Conservation (phyloP, 805 yeast species). For the Wickerhamiella occidentalis region DNA sequence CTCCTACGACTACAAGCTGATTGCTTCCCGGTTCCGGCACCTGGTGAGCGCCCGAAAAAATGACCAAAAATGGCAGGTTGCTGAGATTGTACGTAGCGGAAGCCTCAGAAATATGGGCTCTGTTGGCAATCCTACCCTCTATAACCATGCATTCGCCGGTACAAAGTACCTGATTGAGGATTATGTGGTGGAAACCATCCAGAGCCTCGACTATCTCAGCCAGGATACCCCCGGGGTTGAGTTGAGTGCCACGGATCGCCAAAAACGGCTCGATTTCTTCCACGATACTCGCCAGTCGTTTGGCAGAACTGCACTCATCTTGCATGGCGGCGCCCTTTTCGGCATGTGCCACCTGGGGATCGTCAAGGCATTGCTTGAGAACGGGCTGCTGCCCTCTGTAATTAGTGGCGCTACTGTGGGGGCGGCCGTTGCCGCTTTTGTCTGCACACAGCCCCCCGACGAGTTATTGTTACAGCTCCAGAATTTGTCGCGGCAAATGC, state of each 20-base stretch:
- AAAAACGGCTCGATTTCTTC: slow-evolving; percentile 48
- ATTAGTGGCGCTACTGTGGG: slow-evolving; percentile 91
- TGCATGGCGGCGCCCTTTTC: slow-evolving; percentile 92
- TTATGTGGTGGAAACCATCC: slow-evolving; percentile 63
- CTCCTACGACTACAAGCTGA: slow-evolving; percentile 73
- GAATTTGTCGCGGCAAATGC: slow-evolving; percentile 20
- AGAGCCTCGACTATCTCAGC: slow-evolving; percentile 50
- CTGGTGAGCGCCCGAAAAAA: slow-evolving; percentile 44
- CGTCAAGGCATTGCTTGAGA: slow-evolving; percentile 64
- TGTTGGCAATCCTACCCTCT: slow-evolving; percentile 64
- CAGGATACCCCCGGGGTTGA: slow-evolving; percentile 21
- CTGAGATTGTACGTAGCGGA: slow-evolving; percentile 67
- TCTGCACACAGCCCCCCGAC: slow-evolving; percentile 58
- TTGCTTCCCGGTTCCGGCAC: slow-evolving; percentile 56
- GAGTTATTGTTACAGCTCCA: slow-evolving; percentile 41
- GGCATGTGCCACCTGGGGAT: slow-evolving; percentile 93
- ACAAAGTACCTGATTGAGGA: slow-evolving; percentile 84
- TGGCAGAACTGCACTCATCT: slow-evolving; percentile 79
- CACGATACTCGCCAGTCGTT: slow-evolving; percentile 77
- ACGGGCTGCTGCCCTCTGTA: slow-evolving; percentile 68
- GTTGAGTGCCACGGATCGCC: slow-evolving; percentile 25
- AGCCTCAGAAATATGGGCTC: slow-evolving; percentile 85
- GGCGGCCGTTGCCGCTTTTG: slow-evolving; percentile 78
- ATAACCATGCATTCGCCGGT: slow-evolving; percentile 73
- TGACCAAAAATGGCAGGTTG: slow-evolving; percentile 25